Base-by-base conservation (phyloP, 768 basidiomycete genomes). In the Mrakia blollopis region DNA sequence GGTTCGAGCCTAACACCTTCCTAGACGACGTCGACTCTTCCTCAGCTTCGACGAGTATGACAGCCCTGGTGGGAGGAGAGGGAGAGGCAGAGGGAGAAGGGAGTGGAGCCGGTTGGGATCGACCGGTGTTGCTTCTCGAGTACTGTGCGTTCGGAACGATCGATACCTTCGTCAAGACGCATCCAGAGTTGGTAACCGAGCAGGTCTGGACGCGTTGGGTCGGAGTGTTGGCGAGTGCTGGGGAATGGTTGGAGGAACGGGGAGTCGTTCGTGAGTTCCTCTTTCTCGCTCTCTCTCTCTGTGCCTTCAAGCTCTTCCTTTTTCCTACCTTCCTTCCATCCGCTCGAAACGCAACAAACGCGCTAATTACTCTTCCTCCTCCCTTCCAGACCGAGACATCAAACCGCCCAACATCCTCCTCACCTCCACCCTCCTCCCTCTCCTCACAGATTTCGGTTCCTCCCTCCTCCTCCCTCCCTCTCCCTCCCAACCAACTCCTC, bases 391-490 rank as follows among this genome's bases (percentile, higher is more conserved):
- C 54, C 69, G 75, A 18, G 86, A 86, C 80, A 79, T 86, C 79
- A 86, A 86, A 79, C 84, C 84, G 7, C 84, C 84, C 37, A 85
- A 85, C 72, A 79, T 85, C 32, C 80, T 82, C n/a, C 62, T 77
- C 52, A 74, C 77, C 41, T 61, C 63, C 0, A n/a, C 63, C 21
- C 50, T 78, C 23, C 50, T 61, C 28, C 37, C 84, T 10, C 81
- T 83, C 5, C 81, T 86, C n/a, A 83, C 83, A 63, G 86, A 86
- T 79, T 86, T 85, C 74, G 84, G 84, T 39, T 84, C 83, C 23
- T 83, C 85, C 2, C 79, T 85, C 32, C 80, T 85, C 5, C 63
- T 67, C 4, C 41, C 82, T 83, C 7, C 77, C 81, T 23, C 62
- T 52, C 83, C n/a, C n/a, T n/a, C n/a, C n/a, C n/a, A n/a, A n/a